phyloP scores from a whole-genome alignment of 148 eudicot genomes.

The Simmondsia chinensis region DNA sequence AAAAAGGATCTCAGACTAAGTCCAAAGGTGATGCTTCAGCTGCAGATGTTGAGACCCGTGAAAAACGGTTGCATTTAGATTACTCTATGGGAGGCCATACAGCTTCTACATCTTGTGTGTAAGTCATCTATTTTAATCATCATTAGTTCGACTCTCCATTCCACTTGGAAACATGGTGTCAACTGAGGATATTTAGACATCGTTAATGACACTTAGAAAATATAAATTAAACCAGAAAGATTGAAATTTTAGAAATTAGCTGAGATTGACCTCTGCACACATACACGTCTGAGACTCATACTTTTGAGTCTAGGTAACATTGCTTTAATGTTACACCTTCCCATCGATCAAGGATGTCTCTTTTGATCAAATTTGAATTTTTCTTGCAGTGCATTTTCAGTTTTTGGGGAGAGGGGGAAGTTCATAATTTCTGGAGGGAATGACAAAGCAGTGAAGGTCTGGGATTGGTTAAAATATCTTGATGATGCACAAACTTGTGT shows the following conservation, averaged over 20 bases:
- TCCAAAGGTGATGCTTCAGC: conserved; percentile 23
- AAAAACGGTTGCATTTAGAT: conserved; percentile 57
- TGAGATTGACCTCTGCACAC: no score
- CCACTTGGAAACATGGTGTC: no score
- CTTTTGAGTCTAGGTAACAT: no score
- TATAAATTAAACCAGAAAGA: no score
- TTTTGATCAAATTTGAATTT: conserved; percentile 1
- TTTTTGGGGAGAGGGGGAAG: conserved; percentile 91
- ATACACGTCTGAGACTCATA: no score
- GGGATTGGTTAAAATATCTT: conserved; percentile 65
- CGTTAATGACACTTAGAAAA: no score
- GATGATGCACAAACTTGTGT: conserved; percentile 32
- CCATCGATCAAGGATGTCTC: conserved; percentile 2
- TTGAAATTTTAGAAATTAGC: no score
- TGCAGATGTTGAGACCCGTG: conserved; percentile 16
- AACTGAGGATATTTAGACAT: no score
- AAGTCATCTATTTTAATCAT: conserved; percentile 39
- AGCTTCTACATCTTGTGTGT: conserved; percentile 91
- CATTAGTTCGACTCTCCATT: no score
- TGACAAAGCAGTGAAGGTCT: conserved; percentile 78
- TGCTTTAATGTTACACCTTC: not conserved
- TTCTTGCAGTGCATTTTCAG: conserved; percentile 82
- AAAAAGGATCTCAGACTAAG: conserved; percentile 19
- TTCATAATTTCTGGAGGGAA: conserved; percentile 84
- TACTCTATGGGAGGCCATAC: conserved; percentile 76